Percentiles rank a stretch among this genome's conserved stretches.
Evolutionary conservation across 2,329 filamentous ascomycete genomes (phyloP).

Genomic region (Neurospora sp.): DNA sequence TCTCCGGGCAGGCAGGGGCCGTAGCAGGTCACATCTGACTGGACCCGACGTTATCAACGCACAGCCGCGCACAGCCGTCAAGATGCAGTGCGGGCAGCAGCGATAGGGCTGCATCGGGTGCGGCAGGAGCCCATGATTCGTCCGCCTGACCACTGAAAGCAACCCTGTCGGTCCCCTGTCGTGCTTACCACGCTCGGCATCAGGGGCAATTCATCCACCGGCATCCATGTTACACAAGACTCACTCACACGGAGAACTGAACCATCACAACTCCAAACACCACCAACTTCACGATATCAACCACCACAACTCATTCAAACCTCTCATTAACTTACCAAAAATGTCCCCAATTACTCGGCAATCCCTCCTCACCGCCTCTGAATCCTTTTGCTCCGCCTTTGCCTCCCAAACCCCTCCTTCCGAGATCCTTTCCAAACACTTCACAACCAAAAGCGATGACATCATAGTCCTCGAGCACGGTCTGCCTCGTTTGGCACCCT

Average conservation of each 20-base stretch:
- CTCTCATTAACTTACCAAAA: not conserved
- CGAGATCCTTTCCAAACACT: constrained; percentile 21
- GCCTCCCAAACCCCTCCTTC: constrained; percentile 17
- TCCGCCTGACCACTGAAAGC: not conserved
- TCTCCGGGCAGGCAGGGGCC: not conserved
- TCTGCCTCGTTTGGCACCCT: constrained; percentile 23
- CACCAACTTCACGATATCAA: not conserved
- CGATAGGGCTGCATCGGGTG: not conserved
- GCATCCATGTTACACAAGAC: not conserved
- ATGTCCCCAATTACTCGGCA: constrained; percentile 8
- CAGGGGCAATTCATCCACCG: not conserved
- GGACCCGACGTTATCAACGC: not conserved
- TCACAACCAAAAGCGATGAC: constrained; percentile 14
- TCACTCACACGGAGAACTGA: not conserved
- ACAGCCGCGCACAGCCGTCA: not conserved
- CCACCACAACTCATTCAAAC: not conserved
- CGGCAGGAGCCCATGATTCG: not conserved
- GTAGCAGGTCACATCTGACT: not conserved
- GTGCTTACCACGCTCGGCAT: not conserved
- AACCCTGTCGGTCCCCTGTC: not conserved
- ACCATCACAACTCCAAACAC: not conserved
- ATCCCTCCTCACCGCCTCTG: constrained; percentile 23
- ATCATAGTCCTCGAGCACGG: constrained; percentile 26
- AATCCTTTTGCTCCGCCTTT: constrained; percentile 25
- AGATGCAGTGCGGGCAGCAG: not conserved